phyloP scores from a whole-genome alignment of 1,284 basidiomycete genomes.

The Cronartium quercuum region DNA sequence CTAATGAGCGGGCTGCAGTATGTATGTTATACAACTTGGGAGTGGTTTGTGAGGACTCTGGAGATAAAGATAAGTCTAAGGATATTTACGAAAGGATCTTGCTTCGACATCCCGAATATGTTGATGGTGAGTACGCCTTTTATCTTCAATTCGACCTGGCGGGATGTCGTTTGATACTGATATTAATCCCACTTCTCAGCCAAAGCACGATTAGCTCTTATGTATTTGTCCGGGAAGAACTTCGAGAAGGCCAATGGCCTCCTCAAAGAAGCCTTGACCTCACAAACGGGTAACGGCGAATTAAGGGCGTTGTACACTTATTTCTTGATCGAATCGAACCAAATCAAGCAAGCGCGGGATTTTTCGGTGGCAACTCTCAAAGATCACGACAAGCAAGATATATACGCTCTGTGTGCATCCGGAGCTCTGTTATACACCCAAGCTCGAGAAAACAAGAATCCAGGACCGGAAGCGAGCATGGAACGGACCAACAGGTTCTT shows the following conservation, averaged over 20 bases:
- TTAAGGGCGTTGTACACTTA: conserved; percentile 69
- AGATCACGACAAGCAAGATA: conserved; percentile 67
- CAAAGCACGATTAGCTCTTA: conserved; percentile 77
- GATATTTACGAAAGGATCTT: conserved; percentile 79
- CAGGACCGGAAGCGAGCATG: conserved; percentile 59
- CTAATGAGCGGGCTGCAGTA: conserved; percentile 57
- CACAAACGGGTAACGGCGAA: conserved; percentile 66
- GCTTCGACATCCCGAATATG: conserved; percentile 79
- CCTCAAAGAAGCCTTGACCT: conserved; percentile 73
- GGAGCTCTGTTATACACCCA: conserved; percentile 77
- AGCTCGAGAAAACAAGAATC: conserved; percentile 61
- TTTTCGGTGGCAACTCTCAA: conserved; percentile 78
- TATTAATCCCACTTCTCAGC: conserved; percentile 54
- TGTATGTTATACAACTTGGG: conserved; percentile 76
- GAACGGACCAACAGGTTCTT: conserved; percentile 72
- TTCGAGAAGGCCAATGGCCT: conserved; percentile 74
- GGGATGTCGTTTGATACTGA: conserved; percentile 23
- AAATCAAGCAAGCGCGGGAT: conserved; percentile 67
- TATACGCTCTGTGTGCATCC: conserved; percentile 82
- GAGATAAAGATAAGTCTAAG: conserved; percentile 63
- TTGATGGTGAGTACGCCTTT: conserved; percentile 64
- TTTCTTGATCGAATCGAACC: conserved; percentile 71
- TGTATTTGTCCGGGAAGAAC: conserved; percentile 63
- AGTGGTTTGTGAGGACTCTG: conserved; percentile 74
- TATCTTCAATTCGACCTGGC: not conserved